Base-by-base conservation (phyloP, 1,284 basidiomycete genomes). In the Puccinia coronata region DNA sequence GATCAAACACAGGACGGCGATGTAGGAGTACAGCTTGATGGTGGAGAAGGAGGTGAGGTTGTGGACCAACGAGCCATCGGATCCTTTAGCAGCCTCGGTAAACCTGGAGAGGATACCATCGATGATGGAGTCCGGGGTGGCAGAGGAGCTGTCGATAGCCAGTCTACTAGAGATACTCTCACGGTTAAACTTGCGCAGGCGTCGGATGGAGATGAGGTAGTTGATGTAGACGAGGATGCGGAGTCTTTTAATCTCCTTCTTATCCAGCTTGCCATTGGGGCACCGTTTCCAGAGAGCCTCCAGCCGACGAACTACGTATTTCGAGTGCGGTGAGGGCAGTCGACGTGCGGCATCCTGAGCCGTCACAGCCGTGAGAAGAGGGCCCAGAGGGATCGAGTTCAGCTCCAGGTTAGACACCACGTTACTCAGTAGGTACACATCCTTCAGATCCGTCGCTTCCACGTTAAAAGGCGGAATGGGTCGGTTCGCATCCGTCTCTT, bases 401-500 rank as follows among this genome's bases (percentile, higher is more conserved):
- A 88, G 85, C 49, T 88, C 88, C 11, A 86, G 83, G 0, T 90
- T 89, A n/a, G 88, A 85, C 81, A 90, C 88, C 69, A 93, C 88
- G 14, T 88, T 86, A 25, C 88, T 87, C 43, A 90, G 84, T 4
- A 90, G 89, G 25, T 78, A 79, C 1, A 51, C 23, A 18, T 75
- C 51, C 51, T 59, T 70, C 2, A 55, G 80, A 28, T 69, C 41
- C 18, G 34, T 39, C 4, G 76, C 72, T 5, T 82, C 20, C 0
- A 90, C 88, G 82, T 91, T 91, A 88, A 92, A 91, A 36, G 87
- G 71, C 0, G 82, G 81, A 0, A 82, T 87, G 84, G 83, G 88
- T 86, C 8, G 89, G 85, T 92, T 92, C 0, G 89, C 88, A 12
- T 95, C 95, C 47, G 96, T 91, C 39, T 92, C 89, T n/a, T 92